A percentile compares a stretch with the other conserved stretches of the same genome.
phyloP scores from a whole-genome alignment of 2,329 filamentous ascomycete genomes.

The Scedosporium apiospermum region DNA sequence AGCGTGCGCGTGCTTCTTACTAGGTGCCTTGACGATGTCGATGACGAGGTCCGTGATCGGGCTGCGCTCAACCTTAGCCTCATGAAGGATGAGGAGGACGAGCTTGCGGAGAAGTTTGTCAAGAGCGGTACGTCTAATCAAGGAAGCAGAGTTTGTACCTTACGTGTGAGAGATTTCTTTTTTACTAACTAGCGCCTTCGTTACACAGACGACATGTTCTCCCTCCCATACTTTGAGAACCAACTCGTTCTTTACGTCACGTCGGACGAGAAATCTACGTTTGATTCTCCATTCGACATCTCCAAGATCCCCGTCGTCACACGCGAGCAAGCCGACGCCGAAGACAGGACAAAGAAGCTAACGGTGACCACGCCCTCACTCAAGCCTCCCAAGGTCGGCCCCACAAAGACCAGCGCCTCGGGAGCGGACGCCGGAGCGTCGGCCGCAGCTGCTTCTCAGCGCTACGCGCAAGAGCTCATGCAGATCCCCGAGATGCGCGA shows the following conservation, averaged over 20 bases:
- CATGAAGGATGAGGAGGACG: constrained; percentile 87
- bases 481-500: constrained; percentile 84
- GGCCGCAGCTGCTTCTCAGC: constrained; percentile 72
- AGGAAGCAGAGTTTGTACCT: too few relatives aligned
- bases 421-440: constrained; percentile 68
- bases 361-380: constrained; percentile 85
- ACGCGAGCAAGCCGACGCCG: constrained; percentile 88
- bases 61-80: constrained; percentile 85
- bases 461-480: constrained; percentile 80
- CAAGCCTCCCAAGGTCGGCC: constrained; percentile 79
- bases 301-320: constrained; percentile 86
- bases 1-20: constrained; percentile 89
- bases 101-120: constrained; percentile 77
- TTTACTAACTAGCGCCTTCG: not conserved
- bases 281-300: constrained; percentile 81
- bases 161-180: too few relatives aligned
- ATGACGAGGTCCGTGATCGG: constrained; percentile 94
- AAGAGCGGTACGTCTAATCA: constrained; percentile 62
- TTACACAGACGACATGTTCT: constrained; percentile 82
- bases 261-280: constrained; percentile 78
- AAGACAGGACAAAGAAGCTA: constrained; percentile 95
- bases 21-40: constrained; percentile 89
- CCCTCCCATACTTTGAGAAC: constrained; percentile 88
- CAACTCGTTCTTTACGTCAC: constrained; percentile 97
- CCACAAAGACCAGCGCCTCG: constrained; percentile 59